Conservation (phyloP, 768 basidiomycete species). For the Collybia nuda region DNA sequence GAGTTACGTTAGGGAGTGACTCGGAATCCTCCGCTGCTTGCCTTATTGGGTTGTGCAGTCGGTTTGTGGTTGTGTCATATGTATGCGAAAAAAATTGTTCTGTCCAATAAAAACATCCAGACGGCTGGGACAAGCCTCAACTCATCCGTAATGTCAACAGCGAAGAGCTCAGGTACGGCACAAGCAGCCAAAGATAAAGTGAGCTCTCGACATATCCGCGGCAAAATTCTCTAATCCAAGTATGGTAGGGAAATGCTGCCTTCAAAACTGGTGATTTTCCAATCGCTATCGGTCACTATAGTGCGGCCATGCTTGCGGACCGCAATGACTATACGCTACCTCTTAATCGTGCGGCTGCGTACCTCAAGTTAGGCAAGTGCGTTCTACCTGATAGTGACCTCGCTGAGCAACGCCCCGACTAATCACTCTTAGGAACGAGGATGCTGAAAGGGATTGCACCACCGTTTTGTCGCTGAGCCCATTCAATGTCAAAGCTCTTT, state of each 20-base stretch:
- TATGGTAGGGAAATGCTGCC: conserved; percentile 74
- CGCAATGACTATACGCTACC: conserved; percentile 71
- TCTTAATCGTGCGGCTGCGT: conserved; percentile 88
- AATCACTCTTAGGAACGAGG: conserved; percentile 54
- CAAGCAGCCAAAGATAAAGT: conserved; percentile 16
- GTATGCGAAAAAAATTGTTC: too few species aligned
- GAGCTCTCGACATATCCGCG: neutral
- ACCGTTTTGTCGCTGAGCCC: conserved; percentile 54
- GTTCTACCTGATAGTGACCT: conserved; percentile 31
- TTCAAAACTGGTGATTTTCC: conserved; percentile 83
- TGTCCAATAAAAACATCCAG: too few species aligned
- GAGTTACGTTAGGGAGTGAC: too few species aligned
- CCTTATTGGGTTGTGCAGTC: too few species aligned
- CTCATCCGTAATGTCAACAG: too few species aligned
- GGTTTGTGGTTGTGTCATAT: too few species aligned
- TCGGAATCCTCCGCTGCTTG: too few species aligned
- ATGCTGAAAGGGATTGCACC: conserved; percentile 81
- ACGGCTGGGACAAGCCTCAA: too few species aligned
- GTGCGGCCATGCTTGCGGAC: conserved; percentile 75
- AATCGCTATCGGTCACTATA: conserved; percentile 83
- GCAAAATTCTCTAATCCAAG: neutral
- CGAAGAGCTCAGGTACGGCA: neutral
- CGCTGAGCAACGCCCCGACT: conserved; percentile 11
- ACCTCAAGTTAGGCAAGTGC: conserved; percentile 94
- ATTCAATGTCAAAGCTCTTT: conserved; percentile 77